Evolutionary conservation across 208 protist species (phyloP), one percentile per base, ranked within the genome.

Genomic region (Wallacemonas sp.): DNA sequence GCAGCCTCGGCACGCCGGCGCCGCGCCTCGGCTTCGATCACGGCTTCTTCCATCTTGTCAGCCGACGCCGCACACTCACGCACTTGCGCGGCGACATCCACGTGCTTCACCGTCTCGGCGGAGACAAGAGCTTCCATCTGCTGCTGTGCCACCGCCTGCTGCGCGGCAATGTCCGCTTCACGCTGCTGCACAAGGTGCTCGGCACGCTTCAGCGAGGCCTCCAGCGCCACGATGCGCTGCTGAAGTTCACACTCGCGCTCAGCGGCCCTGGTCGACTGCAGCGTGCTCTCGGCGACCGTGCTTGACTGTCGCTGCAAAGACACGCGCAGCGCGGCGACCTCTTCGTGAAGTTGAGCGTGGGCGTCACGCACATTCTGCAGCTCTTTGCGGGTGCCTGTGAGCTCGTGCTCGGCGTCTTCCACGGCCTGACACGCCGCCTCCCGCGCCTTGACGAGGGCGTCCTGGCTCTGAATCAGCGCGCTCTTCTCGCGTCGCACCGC

Each of bases 31-130:
- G 66, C 61, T 12, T 45, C 30, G 37, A 76, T 26, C 19, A 90
- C 24, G 19, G 71, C 76, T 21, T 44, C 57, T 50, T 86, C 79
- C 41, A 86, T 46, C 12, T 73, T 57, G 39, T 78, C 73, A 10
- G 76, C 78, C 53, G 71, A 66, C 17, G 70, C 53, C 48, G 83
- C 70, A 50, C 79, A 86, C 15, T 71, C 67, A 41, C 76, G 65
- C 33, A 86, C 77, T 2, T 74, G 73, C 62, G n/a, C 53, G 5
- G 55, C 63, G 32, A 79, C 50, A 5, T 46, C 36, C 24, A 24
- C 37, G 4, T 76, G 69, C 22, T 61, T 66, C 1, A 45, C 48
- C 15, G 67, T 59, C 26, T 79, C 74, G 57, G 59, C 50, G 3
- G n/a, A 15, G 36, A 74, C 10, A 27, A 71, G 10, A 13, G 3